Evolutionary conservation across 1,139 yeast species (phyloP), one percentile per base, ranked within the genome.

Genomic region (Saccharomyces uvarum): DNA sequence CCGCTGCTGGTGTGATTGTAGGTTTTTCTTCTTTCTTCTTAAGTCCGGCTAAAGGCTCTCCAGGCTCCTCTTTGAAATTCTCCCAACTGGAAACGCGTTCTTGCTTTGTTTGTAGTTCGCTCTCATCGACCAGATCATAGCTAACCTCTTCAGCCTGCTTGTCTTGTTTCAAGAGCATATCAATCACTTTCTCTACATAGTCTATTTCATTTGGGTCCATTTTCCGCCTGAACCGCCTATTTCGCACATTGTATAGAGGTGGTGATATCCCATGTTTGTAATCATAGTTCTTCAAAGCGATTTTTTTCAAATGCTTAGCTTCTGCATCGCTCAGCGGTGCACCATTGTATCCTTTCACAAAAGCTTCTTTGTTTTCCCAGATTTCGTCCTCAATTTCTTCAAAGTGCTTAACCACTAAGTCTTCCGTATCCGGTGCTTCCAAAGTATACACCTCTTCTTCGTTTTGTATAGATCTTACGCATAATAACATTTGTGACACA

Each of bases 81-180:
- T 38, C 44, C 44, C 44, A 19, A 38, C 26, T 38, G 19, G 44
- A 38, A 19, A 56, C 7, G 26, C 28, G 44, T 5, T 19, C 47
- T 41, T 4, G 55, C 19, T 46, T 50, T 54, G 16, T 47, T 51
- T 9, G 51, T 21, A 3, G 63, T 51, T 73, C 63, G 60, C 70
- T 60, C 56, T 67, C 70, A 64, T 88, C 91, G 16, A 90, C 76
- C 51, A 90, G 75, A 64, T 93, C 97, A 66, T 84, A 88, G 49
- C 80, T 82, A 19, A 87, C 80, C 54, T 86, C 90, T 66, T 88
- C 93, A 0, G 97, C 96, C 57, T 86, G 91, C 33, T 81, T 87
- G 67, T 93, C 99, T 48, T 82, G 72, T 59, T 82, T 77, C 44
- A 93, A 76, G 54, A 93, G 72, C 65, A 86, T 89, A 57, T 88